These are phyloP conservation scores for Eucalyptus microcorys DNA, from an alignment of 345 rosid species.

Conservation along the genomic window DNA sequence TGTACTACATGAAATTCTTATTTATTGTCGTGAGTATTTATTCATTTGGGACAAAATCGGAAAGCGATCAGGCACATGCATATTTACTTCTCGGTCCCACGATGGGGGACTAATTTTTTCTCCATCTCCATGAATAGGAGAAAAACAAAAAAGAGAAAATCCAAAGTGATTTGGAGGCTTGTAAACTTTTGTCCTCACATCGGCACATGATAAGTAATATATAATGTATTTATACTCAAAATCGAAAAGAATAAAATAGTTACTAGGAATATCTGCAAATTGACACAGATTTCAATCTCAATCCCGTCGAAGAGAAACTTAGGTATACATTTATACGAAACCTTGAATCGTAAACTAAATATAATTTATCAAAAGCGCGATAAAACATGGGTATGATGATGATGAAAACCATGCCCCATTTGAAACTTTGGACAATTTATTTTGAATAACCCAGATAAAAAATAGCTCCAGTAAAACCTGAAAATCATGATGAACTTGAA, in stretches of 20 bases:
- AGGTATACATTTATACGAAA: background rate
- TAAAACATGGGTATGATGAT: background rate
- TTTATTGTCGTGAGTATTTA: background rate
- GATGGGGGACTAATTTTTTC: background rate
- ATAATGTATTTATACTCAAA: background rate
- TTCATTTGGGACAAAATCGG: background rate
- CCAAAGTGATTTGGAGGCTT: background rate
- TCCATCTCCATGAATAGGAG: background rate
- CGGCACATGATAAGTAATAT: background rate
- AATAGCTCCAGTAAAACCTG: background rate
- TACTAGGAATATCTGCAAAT: background rate
- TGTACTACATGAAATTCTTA: background rate
- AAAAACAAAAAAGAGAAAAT: background rate
- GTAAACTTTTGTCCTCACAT: background rate
- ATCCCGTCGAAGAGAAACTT: background rate
- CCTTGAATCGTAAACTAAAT: background rate
- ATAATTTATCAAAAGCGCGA: background rate
- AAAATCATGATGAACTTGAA: background rate
- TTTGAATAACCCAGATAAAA: background rate
- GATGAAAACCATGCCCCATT: background rate
- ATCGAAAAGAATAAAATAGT: background rate
- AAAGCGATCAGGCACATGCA: background rate
- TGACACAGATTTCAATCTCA: background rate
- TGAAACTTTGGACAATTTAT: background rate
- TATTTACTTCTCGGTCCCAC: background rate